Conservation (phyloP, 495 filamentous ascomycete species). For the Choiromyces venosus region DNA sequence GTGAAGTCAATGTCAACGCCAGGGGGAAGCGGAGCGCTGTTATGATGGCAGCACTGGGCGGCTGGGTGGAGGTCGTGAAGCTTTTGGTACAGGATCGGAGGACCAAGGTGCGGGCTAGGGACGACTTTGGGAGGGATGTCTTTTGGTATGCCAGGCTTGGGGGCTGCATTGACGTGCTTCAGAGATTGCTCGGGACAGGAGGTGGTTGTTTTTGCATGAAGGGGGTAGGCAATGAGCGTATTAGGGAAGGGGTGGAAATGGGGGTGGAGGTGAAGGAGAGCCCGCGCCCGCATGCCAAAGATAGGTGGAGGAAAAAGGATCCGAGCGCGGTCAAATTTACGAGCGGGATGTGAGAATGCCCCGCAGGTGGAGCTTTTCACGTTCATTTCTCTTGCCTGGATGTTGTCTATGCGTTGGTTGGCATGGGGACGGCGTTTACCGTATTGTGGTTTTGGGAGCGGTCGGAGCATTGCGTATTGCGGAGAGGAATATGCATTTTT, state of each 20-base stretch:
- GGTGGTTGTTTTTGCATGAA: neutral
- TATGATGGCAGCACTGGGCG: neutral
- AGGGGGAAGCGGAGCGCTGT: neutral
- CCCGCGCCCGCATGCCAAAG: neutral
- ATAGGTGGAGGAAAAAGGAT: neutral
- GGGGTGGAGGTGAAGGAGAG: neutral
- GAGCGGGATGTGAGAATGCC: neutral
- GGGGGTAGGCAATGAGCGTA: neutral
- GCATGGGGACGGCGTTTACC: neutral
- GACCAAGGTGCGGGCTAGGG: neutral
- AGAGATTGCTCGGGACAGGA: neutral
- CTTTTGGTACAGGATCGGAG: neutral
- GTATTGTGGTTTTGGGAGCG: neutral
- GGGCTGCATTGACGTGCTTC: neutral
- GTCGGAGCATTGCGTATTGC: neutral
- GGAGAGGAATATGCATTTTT: neutral
- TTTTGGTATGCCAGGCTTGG: neutral
- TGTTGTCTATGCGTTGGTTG: neutral
- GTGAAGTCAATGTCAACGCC: neutral
- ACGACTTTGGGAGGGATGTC: neutral
- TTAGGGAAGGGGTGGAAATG: neutral
- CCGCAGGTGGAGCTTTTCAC: neutral
- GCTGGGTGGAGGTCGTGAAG: neutral
- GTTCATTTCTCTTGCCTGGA: neutral
- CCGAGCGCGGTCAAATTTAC: neutral